Percentiles rank a stretch among this genome's conserved stretches.
phyloP scores from a whole-genome alignment of 805 yeast species.

The Torulaspora delbrueckii region DNA sequence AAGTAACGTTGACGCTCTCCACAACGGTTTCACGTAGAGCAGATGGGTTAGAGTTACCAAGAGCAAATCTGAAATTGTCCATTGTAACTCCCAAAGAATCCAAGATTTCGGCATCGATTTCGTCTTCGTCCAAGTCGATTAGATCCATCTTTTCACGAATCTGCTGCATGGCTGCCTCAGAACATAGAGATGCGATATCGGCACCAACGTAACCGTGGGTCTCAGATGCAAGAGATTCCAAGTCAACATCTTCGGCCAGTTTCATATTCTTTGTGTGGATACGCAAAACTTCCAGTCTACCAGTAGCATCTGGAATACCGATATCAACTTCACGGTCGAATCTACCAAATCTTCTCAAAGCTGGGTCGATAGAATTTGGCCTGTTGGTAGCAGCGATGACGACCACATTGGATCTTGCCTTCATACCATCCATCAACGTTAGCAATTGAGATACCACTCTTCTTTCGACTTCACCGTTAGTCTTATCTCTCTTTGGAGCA shows the following conservation, averaged over 20 bases:
- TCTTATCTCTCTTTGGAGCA: slow-evolving; percentile 99
- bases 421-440: slow-evolving; percentile 99
- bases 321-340: slow-evolving; percentile 87
- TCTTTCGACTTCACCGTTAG: slow-evolving; percentile 99
- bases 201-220: slow-evolving; percentile 99
- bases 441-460: slow-evolving; percentile 97
- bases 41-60: slow-evolving; percentile 97
- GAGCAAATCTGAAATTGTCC: slow-evolving; percentile 97
- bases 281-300: slow-evolving; percentile 93
- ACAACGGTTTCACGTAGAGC: slow-evolving; percentile 99
- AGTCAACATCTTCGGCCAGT: slow-evolving; percentile 88
- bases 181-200: slow-evolving; percentile 95
- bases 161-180: slow-evolving; percentile 99
- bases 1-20: slow-evolving; percentile 95
- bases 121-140: slow-evolving; percentile 91
- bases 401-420: slow-evolving; percentile 96
- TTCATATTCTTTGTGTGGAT: slow-evolving; percentile 99
- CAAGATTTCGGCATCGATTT: slow-evolving; percentile 93
- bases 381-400: slow-evolving; percentile 96
- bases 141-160: slow-evolving; percentile 99
- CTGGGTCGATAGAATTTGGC: slow-evolving; percentile 70
- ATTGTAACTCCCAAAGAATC: slow-evolving; percentile 96
- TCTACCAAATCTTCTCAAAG: slow-evolving; percentile 84
- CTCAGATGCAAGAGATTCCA: slow-evolving; percentile 92
- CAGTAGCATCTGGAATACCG: slow-evolving; percentile 97